These are phyloP conservation scores for Talaromyces sp. DNA, from an alignment of 2,329 filamentous ascomycete species.

Conservation along the genomic window DNA sequence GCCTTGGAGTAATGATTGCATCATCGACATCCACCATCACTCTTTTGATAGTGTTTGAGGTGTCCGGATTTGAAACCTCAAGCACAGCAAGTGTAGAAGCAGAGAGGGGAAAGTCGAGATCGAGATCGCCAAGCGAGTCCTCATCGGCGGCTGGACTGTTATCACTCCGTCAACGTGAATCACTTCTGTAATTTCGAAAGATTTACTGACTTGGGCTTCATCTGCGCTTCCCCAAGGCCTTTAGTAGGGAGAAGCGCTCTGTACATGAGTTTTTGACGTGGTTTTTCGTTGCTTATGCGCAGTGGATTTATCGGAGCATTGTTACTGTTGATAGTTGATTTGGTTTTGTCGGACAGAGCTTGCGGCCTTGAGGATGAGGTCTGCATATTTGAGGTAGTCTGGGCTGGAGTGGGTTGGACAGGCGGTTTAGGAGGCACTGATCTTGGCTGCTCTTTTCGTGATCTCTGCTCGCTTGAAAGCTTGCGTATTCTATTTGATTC, in stretches of 20 bases:
- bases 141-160: conserved; percentile 3
- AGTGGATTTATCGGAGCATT: conserved; percentile 26
- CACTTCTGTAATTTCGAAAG: conserved; percentile 16
- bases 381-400: background rate
- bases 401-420: background rate
- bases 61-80: conserved; percentile 24
- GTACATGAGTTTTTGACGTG: conserved; percentile 45
- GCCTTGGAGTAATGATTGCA: background rate
- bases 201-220: conserved; percentile 31
- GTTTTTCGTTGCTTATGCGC: conserved; percentile 33
- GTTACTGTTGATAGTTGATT: background rate
- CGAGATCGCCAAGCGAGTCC: conserved; percentile 14
- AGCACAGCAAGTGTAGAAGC: conserved; percentile 30
- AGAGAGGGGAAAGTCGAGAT: conserved; percentile 28
- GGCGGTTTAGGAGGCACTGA: background rate
- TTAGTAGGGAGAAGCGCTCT: conserved; percentile 32
- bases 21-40: background rate
- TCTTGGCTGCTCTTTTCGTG: background rate
- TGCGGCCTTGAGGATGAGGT: background rate
- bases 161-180: conserved; percentile 17
- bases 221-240: conserved; percentile 15
- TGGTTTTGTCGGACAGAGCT: conserved; percentile 7
- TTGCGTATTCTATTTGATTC: background rate
- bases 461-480: background rate
- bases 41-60: background rate